Percentiles rank a stretch among this genome's conserved stretches.
phyloP scores from a whole-genome alignment of 2,329 filamentous ascomycete species.

The Sarocladiaceae sp. region DNA sequence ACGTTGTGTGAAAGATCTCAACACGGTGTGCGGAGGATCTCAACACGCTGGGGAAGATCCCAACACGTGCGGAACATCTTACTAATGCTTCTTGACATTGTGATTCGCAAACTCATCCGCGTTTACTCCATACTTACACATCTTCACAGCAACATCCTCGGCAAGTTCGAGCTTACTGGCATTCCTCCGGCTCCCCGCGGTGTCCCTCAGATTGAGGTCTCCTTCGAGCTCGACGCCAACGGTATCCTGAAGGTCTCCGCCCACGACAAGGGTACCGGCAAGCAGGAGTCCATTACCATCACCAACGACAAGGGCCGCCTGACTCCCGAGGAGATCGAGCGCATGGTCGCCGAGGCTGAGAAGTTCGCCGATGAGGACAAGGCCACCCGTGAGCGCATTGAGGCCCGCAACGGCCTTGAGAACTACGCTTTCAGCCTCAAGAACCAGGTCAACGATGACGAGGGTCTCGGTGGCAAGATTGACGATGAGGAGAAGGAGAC shows the following conservation, averaged over 20 bases:
- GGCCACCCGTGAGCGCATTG: conserved; percentile 93
- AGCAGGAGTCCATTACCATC: conserved; percentile 96
- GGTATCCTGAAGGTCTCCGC: conserved; percentile 97
- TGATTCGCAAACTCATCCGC: neutral
- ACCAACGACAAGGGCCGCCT: conserved; percentile 99
- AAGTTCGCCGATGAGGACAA: conserved; percentile 99
- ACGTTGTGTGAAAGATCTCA: no score
- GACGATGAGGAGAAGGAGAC: conserved; percentile 98
- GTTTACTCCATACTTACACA: neutral
- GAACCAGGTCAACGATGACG: conserved; percentile 97
- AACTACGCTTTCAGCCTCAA: conserved; percentile 99
- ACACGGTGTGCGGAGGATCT: no score
- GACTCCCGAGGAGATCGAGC: conserved; percentile 94
- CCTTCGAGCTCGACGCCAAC: conserved; percentile 96
- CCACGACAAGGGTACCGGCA: conserved; percentile 96
- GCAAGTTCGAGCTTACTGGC: conserved; percentile 96
- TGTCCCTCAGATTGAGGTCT: conserved; percentile 97
- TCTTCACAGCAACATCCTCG: conserved; percentile 66
- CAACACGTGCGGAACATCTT: neutral
- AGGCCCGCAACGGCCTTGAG: conserved; percentile 93
- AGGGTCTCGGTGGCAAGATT: conserved; percentile 97
- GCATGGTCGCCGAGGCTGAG: conserved; percentile 98
- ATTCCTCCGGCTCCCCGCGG: conserved; percentile 94
- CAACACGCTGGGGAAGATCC: no score
- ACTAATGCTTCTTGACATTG: neutral